Evolutionary conservation across 768 basidiomycete species (phyloP).

Genomic region (Calocybe cyanea): DNA sequence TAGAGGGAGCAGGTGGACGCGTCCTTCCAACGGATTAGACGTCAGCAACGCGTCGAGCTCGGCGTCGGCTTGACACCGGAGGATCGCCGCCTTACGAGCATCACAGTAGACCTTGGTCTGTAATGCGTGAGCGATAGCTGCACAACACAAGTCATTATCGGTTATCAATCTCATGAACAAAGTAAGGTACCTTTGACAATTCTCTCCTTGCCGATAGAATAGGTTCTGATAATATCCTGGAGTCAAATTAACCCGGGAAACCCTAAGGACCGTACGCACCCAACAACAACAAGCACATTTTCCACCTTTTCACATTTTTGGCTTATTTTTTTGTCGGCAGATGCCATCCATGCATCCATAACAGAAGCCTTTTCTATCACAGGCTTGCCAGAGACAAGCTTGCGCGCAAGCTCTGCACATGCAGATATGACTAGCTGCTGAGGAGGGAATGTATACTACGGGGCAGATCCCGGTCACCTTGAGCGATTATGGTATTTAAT

Average conservation of each 20-base stretch:
- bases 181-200: constrained; percentile 79
- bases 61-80: constrained; percentile 80
- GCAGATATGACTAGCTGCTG: constrained; percentile 93
- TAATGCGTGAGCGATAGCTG: constrained; percentile 83
- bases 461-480: background rate
- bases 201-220: constrained; percentile 96
- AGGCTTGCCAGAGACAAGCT: constrained; percentile 43
- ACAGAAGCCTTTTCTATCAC: constrained; percentile 26
- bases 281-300: constrained; percentile 61
- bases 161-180: background rate
- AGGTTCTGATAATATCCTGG: constrained; percentile 54
- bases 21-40: constrained; percentile 66
- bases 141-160: background rate
- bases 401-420: constrained; percentile 77
- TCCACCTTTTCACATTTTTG: constrained; percentile 31
- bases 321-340: constrained; percentile 19
- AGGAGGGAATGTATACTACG: constrained; percentile 88
- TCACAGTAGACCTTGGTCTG: constrained; percentile 88
- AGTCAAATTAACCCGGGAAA: constrained; percentile 1
- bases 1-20: constrained; percentile 85
- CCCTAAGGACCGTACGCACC: constrained; percentile 40
- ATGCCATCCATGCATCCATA: constrained; percentile 52
- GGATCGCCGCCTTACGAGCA: constrained; percentile 72
- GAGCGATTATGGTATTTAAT: background rate
- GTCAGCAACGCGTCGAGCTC: constrained; percentile 80